Base-by-base conservation (phyloP, 495 filamentous ascomycete genomes). In the Aspergillus egyptiacus region DNA sequence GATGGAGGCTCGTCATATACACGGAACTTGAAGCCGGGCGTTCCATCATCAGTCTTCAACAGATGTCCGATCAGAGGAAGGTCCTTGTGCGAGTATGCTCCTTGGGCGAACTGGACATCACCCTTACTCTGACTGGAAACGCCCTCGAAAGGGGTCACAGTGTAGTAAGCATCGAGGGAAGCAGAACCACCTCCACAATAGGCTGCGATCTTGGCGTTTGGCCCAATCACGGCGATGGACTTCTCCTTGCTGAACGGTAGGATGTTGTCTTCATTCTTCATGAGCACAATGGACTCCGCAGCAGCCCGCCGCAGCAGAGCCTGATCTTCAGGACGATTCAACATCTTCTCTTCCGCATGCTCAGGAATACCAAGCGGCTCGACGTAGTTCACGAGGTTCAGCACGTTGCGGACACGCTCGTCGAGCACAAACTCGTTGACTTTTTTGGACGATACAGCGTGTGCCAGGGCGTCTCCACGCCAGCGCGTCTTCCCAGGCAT, bases 111-210 rank as follows among this genome's bases (percentile, higher is more conserved):
- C 30, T 57, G 24, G 66, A 73, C 66, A 63, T 76, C 66, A 15
- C 67, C 70, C 20, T 69, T 59, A 40, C 76, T 72, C 59, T 82
- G 75, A 31, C 68, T 68, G 17, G 65, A 66, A n/a, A 88, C 77
- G 14, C 81, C 84, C 10, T 85, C 81, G 51, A 77, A 85, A 0
- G 85, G 84, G 0, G 80, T 81, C 22, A 85, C 72, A 15, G 77
- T 82, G 63, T 93, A 91, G 62, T 95, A 91, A 3, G 88, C 82
- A 51, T 83, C 82, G 23, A 94, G 66, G 38, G 80, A 83, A 1
- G 89, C 87, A 52, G 85, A 90, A 7, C 89, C 87, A 48, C 89
- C 89, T 32, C 89, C 88, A 42, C 85, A 83, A 41, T 84, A 85
- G 28, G 86, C 83, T 0, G 87, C 84, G 39, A 83, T 68, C 54